These are phyloP conservation scores for Globisporangium solare DNA, from an alignment of 352 stramenopile species.

Conservation along the genomic window DNA sequence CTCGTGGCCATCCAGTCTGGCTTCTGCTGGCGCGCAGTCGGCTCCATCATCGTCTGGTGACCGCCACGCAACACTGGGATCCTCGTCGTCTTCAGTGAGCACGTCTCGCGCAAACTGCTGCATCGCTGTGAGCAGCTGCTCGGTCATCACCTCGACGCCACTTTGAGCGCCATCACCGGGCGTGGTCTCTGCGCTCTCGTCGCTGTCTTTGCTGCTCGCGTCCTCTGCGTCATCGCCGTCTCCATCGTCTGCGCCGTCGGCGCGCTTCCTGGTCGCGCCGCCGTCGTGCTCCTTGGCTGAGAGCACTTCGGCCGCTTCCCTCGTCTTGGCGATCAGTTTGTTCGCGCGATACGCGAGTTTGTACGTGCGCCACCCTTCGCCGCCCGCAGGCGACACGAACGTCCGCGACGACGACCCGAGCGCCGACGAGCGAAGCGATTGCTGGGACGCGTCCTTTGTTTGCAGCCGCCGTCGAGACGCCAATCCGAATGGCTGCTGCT, in stretches of 20 bases:
- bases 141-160: background rate
- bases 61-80: background rate
- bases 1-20: conserved; percentile 15
- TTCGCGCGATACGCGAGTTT: conserved; percentile 61
- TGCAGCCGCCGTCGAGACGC: conserved; percentile 9
- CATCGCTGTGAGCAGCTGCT: background rate
- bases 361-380: conserved; percentile 52
- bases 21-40: background rate
- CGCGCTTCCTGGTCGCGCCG: conserved; percentile 6
- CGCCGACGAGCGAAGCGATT: background rate
- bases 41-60: background rate
- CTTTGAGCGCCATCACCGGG: background rate
- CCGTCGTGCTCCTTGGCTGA: conserved; percentile 17
- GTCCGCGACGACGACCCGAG: conserved; percentile 1
- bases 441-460: conserved; percentile 11
- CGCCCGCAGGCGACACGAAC: background rate
- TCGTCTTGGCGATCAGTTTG: conserved; percentile 54
- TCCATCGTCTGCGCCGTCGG: background rate
- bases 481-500: conserved; percentile 7
- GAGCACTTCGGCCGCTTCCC: conserved; percentile 34
- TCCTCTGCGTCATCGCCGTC: conserved; percentile 10
- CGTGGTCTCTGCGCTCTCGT: background rate
- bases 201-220: background rate
- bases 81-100: conserved; percentile 23
- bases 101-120: conserved; percentile 51